Evolutionary conservation across 257 asterid genomes (phyloP).

Genomic region (Ophiorrhiza pumila): DNA sequence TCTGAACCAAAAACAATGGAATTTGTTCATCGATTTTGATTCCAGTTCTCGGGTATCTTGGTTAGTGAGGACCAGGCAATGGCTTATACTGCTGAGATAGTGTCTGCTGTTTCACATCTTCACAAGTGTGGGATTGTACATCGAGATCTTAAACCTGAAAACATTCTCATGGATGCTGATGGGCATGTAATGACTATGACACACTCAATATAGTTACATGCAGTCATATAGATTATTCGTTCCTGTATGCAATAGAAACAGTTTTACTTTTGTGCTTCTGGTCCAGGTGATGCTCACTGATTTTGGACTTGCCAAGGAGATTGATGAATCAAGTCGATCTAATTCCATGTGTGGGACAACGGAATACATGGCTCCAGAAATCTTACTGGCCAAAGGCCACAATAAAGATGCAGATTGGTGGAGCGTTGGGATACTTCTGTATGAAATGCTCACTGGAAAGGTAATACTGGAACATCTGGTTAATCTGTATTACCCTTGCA

Average conservation of each 20-base stretch:
- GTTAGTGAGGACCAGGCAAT: conserved; percentile 95
- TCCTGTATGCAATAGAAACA: neutral
- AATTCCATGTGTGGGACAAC: conserved; percentile 93
- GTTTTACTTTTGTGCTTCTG: conserved; percentile 7
- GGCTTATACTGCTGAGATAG: conserved; percentile 91
- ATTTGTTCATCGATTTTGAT: conserved; percentile 24
- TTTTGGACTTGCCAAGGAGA: conserved; percentile 93
- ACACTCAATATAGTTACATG: conserved; percentile 14
- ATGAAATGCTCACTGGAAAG: conserved; percentile 91
- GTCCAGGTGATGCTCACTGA: conserved; percentile 83
- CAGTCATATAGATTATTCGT: conserved; percentile 14
- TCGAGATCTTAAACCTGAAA: conserved; percentile 94
- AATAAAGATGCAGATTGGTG: conserved; percentile 93
- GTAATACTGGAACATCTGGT: conserved; percentile 30
- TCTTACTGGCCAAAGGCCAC: conserved; percentile 72
- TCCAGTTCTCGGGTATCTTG: conserved; percentile 28
- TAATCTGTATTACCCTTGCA: neutral
- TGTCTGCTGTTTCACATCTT: conserved; percentile 92
- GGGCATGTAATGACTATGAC: conserved; percentile 67
- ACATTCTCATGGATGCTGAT: conserved; percentile 94
- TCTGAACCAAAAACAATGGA: conserved; percentile 1
- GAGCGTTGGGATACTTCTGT: conserved; percentile 86
- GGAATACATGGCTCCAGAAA: conserved; percentile 97
- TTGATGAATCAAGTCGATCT: conserved; percentile 79
- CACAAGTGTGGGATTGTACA: conserved; percentile 90